Evolutionary conservation across 768 basidiomycete species (phyloP).

Genomic region (Rickenella mellea): DNA sequence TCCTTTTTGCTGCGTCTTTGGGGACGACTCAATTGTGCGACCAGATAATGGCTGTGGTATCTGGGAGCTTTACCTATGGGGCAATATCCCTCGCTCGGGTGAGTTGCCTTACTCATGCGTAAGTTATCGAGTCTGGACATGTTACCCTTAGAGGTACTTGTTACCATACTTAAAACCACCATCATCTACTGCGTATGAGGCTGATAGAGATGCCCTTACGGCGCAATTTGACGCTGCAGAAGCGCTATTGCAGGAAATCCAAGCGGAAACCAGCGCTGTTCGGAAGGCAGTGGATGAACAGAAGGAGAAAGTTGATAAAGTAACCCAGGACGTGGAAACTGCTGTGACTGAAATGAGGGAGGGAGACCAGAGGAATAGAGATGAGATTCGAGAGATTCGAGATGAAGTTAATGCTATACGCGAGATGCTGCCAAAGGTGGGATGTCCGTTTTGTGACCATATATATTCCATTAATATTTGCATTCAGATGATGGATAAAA

Average conservation of each 20-base stretch:
- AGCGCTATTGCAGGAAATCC: slow-evolving; percentile 70
- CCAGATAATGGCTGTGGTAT: slow-evolving; percentile 88
- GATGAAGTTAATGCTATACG: slow-evolving; percentile 86
- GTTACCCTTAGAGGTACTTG: slow-evolving; percentile 69
- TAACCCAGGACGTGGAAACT: slow-evolving; percentile 60
- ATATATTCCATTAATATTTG: slow-evolving; percentile 1
- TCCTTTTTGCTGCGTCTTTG: slow-evolving; percentile 1
- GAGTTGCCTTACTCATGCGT: slow-evolving; percentile 9
- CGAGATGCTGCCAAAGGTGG: slow-evolving; percentile 89
- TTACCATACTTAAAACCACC: slow-evolving; percentile 88
- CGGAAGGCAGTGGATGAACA: slow-evolving; percentile 70
- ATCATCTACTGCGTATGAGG: slow-evolving; percentile 78
- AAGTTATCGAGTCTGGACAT: not conserved
- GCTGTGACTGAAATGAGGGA: slow-evolving; percentile 70
- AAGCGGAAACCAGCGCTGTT: slow-evolving; percentile 65
- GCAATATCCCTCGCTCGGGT: slow-evolving; percentile 75
- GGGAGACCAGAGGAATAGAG: slow-evolving; percentile 67
- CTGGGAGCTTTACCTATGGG: slow-evolving; percentile 77
- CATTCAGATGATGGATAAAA: slow-evolving; percentile 86
- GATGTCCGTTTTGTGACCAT: slow-evolving; percentile 9
- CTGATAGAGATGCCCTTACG: slow-evolving; percentile 73
- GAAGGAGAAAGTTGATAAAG: slow-evolving; percentile 58
- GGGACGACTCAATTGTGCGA: slow-evolving; percentile 16
- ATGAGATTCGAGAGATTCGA: slow-evolving; percentile 86
- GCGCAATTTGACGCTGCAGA: slow-evolving; percentile 89